These are phyloP conservation scores for Candida tammaniensis DNA, from an alignment of 805 yeast genomes.

Conservation along the genomic window DNA sequence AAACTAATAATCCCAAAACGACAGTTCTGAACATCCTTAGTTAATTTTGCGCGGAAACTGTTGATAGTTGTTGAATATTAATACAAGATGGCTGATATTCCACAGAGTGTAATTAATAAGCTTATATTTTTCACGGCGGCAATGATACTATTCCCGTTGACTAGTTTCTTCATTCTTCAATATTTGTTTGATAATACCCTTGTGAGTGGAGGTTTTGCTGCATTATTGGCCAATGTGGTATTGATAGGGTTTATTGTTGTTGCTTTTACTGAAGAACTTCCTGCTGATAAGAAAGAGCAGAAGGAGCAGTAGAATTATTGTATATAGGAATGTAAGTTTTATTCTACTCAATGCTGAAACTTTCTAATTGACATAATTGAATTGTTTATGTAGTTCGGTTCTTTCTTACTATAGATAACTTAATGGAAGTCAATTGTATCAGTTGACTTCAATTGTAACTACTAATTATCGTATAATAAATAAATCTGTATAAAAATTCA, in stretches of 20 bases:
- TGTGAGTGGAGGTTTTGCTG: constrained; percentile 78
- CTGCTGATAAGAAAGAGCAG: constrained; percentile 20
- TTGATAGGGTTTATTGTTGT: constrained; percentile 68
- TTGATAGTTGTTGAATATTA: too few species aligned
- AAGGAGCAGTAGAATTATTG: constrained; percentile 5
- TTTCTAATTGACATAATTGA: too few species aligned
- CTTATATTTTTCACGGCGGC: constrained; percentile 72
- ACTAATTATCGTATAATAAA: too few species aligned
- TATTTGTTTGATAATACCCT: constrained; percentile 51
- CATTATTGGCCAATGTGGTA: constrained; percentile 71
- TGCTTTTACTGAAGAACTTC: constrained; percentile 67
- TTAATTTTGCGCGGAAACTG: too few species aligned
- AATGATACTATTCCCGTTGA: constrained; percentile 68
- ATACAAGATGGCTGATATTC: constrained; percentile 38
- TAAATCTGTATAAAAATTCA: too few species aligned
- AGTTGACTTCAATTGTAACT: too few species aligned
- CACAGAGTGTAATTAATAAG: constrained; percentile 59
- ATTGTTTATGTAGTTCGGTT: too few species aligned
- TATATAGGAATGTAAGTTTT: too few species aligned
- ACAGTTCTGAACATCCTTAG: background rate
- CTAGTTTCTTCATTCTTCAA: constrained; percentile 58
- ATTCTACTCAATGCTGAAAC: too few species aligned
- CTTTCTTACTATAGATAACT: too few species aligned
- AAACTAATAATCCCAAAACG: constrained; percentile 1
- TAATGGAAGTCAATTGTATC: too few species aligned